A percentile compares a stretch with the other conserved stretches of the same genome.
Conservation (phyloP, 1,284 basidiomycete genomes). For the Apiotrichum sp. region DNA sequence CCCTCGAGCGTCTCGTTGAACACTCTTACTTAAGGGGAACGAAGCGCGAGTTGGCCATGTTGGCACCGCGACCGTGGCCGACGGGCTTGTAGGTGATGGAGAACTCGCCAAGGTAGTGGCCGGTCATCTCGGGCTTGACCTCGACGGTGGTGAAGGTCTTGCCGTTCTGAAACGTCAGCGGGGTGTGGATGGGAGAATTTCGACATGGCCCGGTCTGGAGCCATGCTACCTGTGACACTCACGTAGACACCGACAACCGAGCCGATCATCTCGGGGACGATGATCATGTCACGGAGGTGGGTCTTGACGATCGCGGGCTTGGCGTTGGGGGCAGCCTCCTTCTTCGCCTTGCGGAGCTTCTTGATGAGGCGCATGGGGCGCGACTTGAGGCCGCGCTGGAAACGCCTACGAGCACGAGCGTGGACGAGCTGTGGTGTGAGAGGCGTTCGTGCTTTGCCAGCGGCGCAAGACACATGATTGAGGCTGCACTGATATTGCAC, state of each 20-base stretch:
- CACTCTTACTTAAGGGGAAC: conserved; percentile 53
- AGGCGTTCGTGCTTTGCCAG: too few species aligned
- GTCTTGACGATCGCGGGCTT: conserved; percentile 99
- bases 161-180: conserved; percentile 37
- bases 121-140: conserved; percentile 99
- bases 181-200: background rate
- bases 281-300: conserved; percentile 98
- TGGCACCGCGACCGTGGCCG: conserved; percentile 97
- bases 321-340: conserved; percentile 95
- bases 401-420: conserved; percentile 95
- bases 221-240: conserved; percentile 16
- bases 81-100: conserved; percentile 94
- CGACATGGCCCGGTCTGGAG: background rate
- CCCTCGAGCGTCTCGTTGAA: conserved; percentile 3
- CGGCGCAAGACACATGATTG: too few species aligned
- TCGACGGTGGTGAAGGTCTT: conserved; percentile 94
- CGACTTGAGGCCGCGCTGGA: conserved; percentile 98
- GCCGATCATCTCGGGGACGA: conserved; percentile 99
- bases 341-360: conserved; percentile 99
- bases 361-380: conserved; percentile 98
- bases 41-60: conserved; percentile 59
- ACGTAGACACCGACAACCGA: conserved; percentile 90
- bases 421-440: conserved; percentile 70
- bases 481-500: too few species aligned
- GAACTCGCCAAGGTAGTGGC: conserved; percentile 95